Conservation (phyloP, 1,139 yeast species). For the Debaryomyces udenii region DNA sequence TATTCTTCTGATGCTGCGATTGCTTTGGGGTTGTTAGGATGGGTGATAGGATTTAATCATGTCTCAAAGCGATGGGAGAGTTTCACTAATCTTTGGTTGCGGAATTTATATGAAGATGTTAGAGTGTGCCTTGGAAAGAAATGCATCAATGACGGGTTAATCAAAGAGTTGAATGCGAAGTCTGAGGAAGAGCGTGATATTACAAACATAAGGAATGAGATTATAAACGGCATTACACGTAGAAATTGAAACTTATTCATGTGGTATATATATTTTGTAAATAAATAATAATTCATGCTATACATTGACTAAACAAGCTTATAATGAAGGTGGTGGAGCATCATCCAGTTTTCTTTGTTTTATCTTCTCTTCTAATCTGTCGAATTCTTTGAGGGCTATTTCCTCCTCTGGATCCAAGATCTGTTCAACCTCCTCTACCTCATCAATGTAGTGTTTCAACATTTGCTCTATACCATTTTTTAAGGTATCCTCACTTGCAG, state of each 20-base stretch:
- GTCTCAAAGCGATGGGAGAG: constrained; percentile 44
- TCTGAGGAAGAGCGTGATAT: constrained; percentile 26
- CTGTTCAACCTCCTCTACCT: constrained; percentile 75
- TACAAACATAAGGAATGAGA: constrained; percentile 21
- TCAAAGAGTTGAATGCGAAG: constrained; percentile 34
- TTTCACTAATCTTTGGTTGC: constrained; percentile 34
- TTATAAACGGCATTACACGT: constrained; percentile 13
- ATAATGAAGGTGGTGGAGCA: constrained; percentile 38
- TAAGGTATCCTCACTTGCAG: constrained; percentile 74
- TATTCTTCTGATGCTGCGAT: constrained; percentile 36
- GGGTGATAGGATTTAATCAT: constrained; percentile 48
- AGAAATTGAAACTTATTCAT: constrained; percentile 2
- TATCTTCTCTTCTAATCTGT: constrained; percentile 57
- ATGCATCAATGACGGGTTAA: constrained; percentile 43
- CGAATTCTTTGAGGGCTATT: constrained; percentile 67
- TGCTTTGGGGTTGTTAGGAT: constrained; percentile 43
- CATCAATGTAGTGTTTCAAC: constrained; percentile 85
- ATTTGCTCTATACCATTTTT: constrained; percentile 81
- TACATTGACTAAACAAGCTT: constrained; percentile 8
- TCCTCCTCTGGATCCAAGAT: constrained; percentile 54
- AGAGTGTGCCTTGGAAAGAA: constrained; percentile 39
- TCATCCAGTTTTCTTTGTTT: constrained; percentile 21
- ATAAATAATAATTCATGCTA: constrained; percentile 10
- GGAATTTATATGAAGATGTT: constrained; percentile 36
- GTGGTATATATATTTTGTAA: constrained; percentile 2